Evolutionary conservation across 768 basidiomycete species (phyloP), one percentile per base, ranked within the genome.

Genomic region (Amanita pallidorosea): DNA sequence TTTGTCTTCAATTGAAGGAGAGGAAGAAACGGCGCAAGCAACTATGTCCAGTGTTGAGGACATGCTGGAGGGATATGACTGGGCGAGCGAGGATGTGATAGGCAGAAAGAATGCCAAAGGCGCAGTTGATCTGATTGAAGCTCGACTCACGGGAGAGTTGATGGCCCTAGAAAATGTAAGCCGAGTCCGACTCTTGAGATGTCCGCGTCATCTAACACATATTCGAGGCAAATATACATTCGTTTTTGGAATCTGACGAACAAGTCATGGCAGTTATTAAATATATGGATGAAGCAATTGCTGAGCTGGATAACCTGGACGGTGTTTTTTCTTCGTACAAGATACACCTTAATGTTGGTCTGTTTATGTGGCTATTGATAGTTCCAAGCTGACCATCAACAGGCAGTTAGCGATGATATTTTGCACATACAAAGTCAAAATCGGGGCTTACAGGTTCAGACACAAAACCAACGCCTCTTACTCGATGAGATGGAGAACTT

Each of bases 21-120:
- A 83, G 51, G 85, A 85, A 48, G 88, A 89, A 57, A 81, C 77
- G 51, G 75, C 80, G 9, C 84, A 89, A 55, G 88, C 84, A 7
- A 90, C 89, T 3, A 75, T 99, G 67, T 71, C 85, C 5, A 96
- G 82, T 64, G 92, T 99, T 2, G 96, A 99, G 62, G 96, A 99
- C 63, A 94, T 99, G 91, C 74, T 99, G 22, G 96, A 99, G 60
- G 94, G 96, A 0, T 96, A 96, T 60, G 96, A 98, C 64, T 98
- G 93, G 93, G 84, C 89, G 4, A 85, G 82, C 54, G 87, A 85
- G 50, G 83, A 84, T 61, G 71, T 84, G n/a, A 70, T 85, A 40
- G 79, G 76, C 12, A 70, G 80, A 56, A 82, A 78, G 60, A 75
- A 78, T 48, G 72, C 74, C 15, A 74, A 77, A 58, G 85, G 85